Evolutionary conservation across 306 rosid genomes (phyloP).

Genomic region (Dryas alaskensis): DNA sequence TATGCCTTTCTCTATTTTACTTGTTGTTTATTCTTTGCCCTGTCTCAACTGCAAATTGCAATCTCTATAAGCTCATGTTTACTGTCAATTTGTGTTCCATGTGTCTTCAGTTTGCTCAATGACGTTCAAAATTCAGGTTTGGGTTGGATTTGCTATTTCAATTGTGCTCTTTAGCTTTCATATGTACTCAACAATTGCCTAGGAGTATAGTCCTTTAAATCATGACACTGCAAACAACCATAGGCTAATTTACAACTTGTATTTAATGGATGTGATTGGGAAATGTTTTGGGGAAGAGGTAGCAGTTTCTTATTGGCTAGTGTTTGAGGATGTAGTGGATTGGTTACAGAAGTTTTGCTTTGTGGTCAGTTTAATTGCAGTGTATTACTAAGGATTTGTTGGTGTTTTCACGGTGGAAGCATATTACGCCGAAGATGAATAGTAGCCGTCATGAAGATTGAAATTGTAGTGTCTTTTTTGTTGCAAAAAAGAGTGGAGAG

Average conservation of each 20-base stretch:
- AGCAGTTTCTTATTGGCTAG: background rate
- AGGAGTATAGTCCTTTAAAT: background rate
- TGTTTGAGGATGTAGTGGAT: background rate
- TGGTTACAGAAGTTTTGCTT: background rate
- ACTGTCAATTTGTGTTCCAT: background rate
- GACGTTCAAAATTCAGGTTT: too few relatives aligned
- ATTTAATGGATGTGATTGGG: background rate
- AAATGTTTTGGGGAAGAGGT: background rate
- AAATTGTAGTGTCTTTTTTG: background rate
- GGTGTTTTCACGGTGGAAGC: background rate
- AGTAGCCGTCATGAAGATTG: background rate
- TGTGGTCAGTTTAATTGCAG: background rate
- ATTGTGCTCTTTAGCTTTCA: background rate
- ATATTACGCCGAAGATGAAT: background rate
- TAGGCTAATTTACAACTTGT: background rate
- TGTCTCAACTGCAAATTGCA: background rate
- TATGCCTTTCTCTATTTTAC: constrained; percentile 16
- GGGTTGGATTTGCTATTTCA: background rate
- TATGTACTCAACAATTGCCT: background rate
- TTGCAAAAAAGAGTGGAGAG: background rate
- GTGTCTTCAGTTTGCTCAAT: too few relatives aligned
- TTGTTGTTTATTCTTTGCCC: too few relatives aligned
- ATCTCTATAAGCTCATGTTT: background rate
- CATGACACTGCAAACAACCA: background rate
- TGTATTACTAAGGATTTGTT: background rate